A percentile compares a stretch with the other conserved stretches of the same genome.
These are phyloP conservation scores for Hygrophorus russula DNA, from an alignment of 768 basidiomycete species.

Conservation along the genomic window DNA sequence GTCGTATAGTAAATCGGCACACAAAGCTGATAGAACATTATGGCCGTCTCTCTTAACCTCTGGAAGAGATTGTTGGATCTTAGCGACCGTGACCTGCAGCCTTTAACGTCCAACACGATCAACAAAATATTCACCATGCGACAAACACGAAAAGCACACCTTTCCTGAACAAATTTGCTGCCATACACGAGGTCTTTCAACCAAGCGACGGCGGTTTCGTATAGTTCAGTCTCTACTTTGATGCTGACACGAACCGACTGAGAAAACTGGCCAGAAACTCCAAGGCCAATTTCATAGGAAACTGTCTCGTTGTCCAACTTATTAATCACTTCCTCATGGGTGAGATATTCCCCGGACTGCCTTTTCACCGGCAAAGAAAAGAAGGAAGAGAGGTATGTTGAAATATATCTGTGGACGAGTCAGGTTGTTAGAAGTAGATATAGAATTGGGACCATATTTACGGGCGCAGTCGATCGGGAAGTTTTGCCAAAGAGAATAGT, in stretches of 20 bases:
- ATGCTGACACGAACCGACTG: slow-evolving; percentile 69
- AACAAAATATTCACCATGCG: background rate
- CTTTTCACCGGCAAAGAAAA: slow-evolving; percentile 79
- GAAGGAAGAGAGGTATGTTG: slow-evolving; percentile 71
- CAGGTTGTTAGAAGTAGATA: background rate
- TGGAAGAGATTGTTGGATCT: slow-evolving; percentile 83
- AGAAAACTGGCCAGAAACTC: slow-evolving; percentile 51
- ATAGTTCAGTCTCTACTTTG: slow-evolving; percentile 74
- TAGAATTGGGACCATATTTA: slow-evolving; percentile 21
- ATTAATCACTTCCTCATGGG: slow-evolving; percentile 87
- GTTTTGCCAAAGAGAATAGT: slow-evolving; percentile 61
- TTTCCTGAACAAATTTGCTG: slow-evolving; percentile 66
- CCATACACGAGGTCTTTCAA: slow-evolving; percentile 70
- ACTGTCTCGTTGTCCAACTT: slow-evolving; percentile 88
- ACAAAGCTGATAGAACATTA: slow-evolving; percentile 66
- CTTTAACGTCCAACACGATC: slow-evolving; percentile 25
- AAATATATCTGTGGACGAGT: slow-evolving; percentile 46
- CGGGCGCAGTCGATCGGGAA: slow-evolving; percentile 72
- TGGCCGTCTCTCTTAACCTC: slow-evolving; percentile 85
- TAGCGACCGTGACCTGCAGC: slow-evolving; percentile 74
- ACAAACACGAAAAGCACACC: slow-evolving; percentile 28
- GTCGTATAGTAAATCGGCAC: slow-evolving; percentile 53
- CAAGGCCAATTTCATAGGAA: slow-evolving; percentile 65
- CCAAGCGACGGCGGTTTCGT: slow-evolving; percentile 80
- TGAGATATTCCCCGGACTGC: slow-evolving; percentile 54